phyloP scores from a whole-genome alignment of 2,329 filamentous ascomycete genomes.

The Beauveria caledonica region DNA sequence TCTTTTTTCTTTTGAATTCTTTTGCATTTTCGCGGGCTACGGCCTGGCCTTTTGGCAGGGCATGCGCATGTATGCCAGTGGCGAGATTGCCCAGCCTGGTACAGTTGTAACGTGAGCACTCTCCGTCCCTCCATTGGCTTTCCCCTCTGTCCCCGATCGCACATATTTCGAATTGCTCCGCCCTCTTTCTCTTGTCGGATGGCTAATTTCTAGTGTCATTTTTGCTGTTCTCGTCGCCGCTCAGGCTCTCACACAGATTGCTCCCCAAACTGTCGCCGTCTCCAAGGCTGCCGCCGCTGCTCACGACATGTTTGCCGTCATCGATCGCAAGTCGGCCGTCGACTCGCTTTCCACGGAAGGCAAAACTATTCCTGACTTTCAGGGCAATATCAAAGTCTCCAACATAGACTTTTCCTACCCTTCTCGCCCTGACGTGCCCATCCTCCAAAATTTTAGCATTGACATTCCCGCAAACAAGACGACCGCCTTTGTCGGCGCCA shows the following conservation, averaged over 20 bases:
- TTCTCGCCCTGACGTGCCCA: slow-evolving; percentile 40
- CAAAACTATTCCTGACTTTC: slow-evolving; percentile 19
- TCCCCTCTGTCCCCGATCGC: no score
- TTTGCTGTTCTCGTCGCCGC: slow-evolving; percentile 40
- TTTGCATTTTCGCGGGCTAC: slow-evolving; percentile 39
- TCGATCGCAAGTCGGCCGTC: slow-evolving; percentile 36
- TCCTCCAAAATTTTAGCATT: slow-evolving; percentile 35
- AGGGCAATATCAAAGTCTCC: slow-evolving; percentile 39
- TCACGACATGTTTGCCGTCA: slow-evolving; percentile 37
- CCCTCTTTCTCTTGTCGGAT: neutral
- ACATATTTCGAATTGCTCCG: neutral
- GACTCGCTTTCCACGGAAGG: slow-evolving; percentile 35
- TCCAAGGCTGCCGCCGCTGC: slow-evolving; percentile 39
- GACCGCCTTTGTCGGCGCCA: slow-evolving; percentile 49
- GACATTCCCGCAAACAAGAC: slow-evolving; percentile 37
- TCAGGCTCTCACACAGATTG: slow-evolving; percentile 37
- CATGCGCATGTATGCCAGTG: slow-evolving; percentile 34
- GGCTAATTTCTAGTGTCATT: slow-evolving; percentile 29
- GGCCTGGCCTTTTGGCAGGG: slow-evolving; percentile 45
- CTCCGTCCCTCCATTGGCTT: neutral
- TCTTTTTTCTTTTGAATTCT: slow-evolving; percentile 38
- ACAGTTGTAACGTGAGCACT: slow-evolving; percentile 36
- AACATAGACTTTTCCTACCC: slow-evolving; percentile 49
- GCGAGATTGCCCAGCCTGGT: slow-evolving; percentile 37
- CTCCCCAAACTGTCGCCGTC: slow-evolving; percentile 37